Conservation (phyloP, 371 early-diverging fungal species). For the Sporodiniella umbellata region DNA sequence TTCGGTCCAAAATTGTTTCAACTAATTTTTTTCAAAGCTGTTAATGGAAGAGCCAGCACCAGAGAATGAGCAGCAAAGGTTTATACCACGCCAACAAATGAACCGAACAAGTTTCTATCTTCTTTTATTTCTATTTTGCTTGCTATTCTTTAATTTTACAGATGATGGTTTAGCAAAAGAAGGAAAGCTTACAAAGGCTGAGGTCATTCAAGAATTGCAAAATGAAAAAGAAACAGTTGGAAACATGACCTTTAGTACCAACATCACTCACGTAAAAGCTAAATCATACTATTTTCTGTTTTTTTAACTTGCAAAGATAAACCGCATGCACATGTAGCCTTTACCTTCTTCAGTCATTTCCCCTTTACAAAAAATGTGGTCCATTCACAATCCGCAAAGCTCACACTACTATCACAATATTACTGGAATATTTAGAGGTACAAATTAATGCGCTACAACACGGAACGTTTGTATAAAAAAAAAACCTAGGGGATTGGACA, state of each 20-base stretch:
- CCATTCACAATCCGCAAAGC: constrained; percentile 18
- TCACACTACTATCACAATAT: constrained; percentile 60
- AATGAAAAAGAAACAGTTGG: constrained; percentile 36
- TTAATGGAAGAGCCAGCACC: constrained; percentile 2
- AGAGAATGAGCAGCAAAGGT: constrained; percentile 20
- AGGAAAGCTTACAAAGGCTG: constrained; percentile 30
- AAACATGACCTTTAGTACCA: constrained; percentile 54
- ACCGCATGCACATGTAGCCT: constrained; percentile 46
- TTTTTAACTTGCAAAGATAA: too few relatives aligned
- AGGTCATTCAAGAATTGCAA: constrained; percentile 30
- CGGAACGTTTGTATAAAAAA: neutral
- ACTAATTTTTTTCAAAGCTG: neutral
- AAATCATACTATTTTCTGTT: too few relatives aligned
- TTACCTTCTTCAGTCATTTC: constrained; percentile 29
- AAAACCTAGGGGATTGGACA: constrained; percentile 36
- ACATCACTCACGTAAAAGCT: constrained; percentile 47
- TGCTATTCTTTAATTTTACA: constrained; percentile 42
- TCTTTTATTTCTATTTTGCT: constrained; percentile 40
- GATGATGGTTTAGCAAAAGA: constrained; percentile 34
- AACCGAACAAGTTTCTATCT: constrained; percentile 47
- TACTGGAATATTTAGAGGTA: constrained; percentile 64
- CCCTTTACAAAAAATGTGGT: constrained; percentile 30
- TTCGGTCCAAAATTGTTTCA: too few relatives aligned
- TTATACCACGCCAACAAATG: constrained; percentile 32
- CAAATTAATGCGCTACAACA: too few relatives aligned